Base-by-base conservation (phyloP, 2,329 filamentous ascomycete species). In the Cytospora schulzeri region DNA sequence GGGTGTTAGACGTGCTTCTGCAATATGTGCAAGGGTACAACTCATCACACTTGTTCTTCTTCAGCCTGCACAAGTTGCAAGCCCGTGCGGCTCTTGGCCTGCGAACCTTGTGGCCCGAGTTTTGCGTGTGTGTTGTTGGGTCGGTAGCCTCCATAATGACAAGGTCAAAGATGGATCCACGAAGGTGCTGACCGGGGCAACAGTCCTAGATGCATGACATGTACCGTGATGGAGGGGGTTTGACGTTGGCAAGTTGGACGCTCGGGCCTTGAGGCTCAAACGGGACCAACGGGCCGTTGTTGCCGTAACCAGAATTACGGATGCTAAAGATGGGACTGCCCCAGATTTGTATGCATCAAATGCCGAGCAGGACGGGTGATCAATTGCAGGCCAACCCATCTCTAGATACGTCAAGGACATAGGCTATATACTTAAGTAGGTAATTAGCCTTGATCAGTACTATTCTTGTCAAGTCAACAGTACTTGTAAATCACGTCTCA, bases 31-130 rank as follows among this genome's bases (percentile, higher is more conserved):
- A 81, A 29, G 69, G 70, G 55, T 69, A 69, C 45, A 70, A 53
- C 67, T 81, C 80, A 67, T 81, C 78, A 68, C 80, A 82, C 67
- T 79, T 80, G 70, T 82, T 80, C 71, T 82, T 82, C 71, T 81
- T 81, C 55, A 73, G 66, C 59, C 80, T 73, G 70, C 80, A 82
- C 33, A 77, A 71, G 66, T 81, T 78, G 68, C 80, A 82, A 3
- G 80, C 80, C 63, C 78, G 77, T 12, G 78, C 76, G 22, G 80
- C 78, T n/a, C 79, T 76, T n/a, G 76, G 76, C 57, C 71, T 56
- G 54, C 69, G 57, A 19, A 61, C 65, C 58, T 64, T 66, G 65
- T 66, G 62, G 48, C 57, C 62, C 38, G 65, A 63, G 52, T 66
- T 63, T 33, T 66, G 64, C 4, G 60, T 58, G 41, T 63, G 60